phyloP scores from a whole-genome alignment of 1,284 basidiomycete genomes.

The Thecaphora frezii region DNA sequence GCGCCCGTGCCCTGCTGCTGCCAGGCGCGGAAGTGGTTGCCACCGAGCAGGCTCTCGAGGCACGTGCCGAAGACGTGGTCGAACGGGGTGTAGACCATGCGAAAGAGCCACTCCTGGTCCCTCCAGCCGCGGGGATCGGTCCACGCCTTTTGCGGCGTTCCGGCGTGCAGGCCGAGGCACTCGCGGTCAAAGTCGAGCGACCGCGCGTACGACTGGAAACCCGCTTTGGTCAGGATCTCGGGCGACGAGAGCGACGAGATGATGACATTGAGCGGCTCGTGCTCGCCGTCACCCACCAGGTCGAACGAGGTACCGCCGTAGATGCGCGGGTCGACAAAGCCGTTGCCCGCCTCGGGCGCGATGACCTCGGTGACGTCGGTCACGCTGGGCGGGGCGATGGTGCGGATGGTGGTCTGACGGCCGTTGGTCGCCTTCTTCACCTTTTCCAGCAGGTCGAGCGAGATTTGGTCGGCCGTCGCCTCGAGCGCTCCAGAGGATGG shows the following conservation, averaged over 20 bases:
- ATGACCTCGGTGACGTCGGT: neutral
- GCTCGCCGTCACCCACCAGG: constrained; percentile 26
- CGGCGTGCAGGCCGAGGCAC: constrained; percentile 52
- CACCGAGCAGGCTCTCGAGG: constrained; percentile 78
- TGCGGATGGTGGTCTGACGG: constrained; percentile 13
- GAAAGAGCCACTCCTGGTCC: constrained; percentile 43
- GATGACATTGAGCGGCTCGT: constrained; percentile 55
- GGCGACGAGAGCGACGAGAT: constrained; percentile 41
- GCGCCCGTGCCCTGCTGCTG: constrained; percentile 65
- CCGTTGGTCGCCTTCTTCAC: constrained; percentile 12
- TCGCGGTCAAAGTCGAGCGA: constrained; percentile 53
- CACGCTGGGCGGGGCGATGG: constrained; percentile 1
- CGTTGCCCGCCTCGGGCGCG: constrained; percentile 21
- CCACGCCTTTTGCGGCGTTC: constrained; percentile 34
- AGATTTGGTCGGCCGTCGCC: constrained; percentile 1
- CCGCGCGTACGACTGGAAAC: constrained; percentile 44
- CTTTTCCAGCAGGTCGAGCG: constrained; percentile 3
- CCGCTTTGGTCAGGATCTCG: constrained; percentile 39
- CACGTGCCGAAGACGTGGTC: constrained; percentile 43
- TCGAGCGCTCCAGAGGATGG: too few species aligned
- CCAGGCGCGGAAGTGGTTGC: constrained; percentile 77
- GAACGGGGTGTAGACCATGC: constrained; percentile 40
- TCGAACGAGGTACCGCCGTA: constrained; percentile 43
- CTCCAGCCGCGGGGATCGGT: constrained; percentile 33
- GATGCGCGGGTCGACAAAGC: constrained; percentile 36